Evolutionary conservation across 2,329 filamentous ascomycete species (phyloP).

Genomic region (Trichoderma polysporum): DNA sequence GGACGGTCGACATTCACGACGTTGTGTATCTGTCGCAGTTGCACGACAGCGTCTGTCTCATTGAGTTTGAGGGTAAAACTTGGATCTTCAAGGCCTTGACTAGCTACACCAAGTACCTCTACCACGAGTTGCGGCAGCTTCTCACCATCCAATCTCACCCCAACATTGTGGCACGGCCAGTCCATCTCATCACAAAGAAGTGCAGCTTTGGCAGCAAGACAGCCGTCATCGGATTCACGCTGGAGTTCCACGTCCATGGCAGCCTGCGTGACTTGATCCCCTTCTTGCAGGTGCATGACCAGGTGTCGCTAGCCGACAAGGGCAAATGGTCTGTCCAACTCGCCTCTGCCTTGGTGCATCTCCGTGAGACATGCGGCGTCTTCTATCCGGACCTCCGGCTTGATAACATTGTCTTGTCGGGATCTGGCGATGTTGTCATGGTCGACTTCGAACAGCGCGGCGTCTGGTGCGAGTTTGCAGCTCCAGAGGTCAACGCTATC

Average conservation of each 20-base stretch:
- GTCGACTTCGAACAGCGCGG: conserved; percentile 64
- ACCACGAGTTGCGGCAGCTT: conserved; percentile 59
- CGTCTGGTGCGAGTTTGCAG: conserved; percentile 61
- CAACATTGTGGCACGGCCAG: conserved; percentile 52
- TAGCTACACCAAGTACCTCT: conserved; percentile 59
- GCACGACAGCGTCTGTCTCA: conserved; percentile 60
- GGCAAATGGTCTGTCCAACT: conserved; percentile 56
- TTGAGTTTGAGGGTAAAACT: conserved; percentile 42
- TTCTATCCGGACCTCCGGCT: conserved; percentile 61
- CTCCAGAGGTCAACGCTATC: conserved; percentile 59
- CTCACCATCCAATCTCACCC: conserved; percentile 52
- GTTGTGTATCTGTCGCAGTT: conserved; percentile 54
- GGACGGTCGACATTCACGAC: conserved; percentile 48
- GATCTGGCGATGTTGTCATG: conserved; percentile 49
- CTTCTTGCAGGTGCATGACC: conserved; percentile 47
- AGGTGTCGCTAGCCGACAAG: conserved; percentile 45
- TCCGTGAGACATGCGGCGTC: conserved; percentile 44
- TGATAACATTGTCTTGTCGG: conserved; percentile 58
- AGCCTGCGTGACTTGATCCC: conserved; percentile 57
- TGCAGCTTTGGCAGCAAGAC: conserved; percentile 56
- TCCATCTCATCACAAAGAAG: conserved; percentile 55
- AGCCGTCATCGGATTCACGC: conserved; percentile 56
- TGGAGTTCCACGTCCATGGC: conserved; percentile 54
- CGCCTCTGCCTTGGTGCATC: conserved; percentile 50
- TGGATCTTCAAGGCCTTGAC: conserved; percentile 60